Evolutionary conservation across 257 asterid species (phyloP).

Genomic region (Nicotiana attenuata): DNA sequence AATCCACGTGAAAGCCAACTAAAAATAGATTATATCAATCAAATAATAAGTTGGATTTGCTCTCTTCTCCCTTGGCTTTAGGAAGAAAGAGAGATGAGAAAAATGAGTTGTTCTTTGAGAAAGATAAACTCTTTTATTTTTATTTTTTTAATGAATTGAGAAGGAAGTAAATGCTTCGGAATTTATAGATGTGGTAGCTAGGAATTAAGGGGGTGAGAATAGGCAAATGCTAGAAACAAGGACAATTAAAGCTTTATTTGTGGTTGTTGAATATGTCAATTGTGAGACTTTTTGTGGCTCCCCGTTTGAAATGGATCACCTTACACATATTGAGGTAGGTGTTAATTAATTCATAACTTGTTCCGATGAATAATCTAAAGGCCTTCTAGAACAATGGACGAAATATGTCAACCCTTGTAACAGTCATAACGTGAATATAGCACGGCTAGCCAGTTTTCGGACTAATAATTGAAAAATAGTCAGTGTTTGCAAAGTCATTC

Average conservation of each 20-base stretch:
- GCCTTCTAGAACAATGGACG: neutral
- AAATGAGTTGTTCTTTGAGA: neutral
- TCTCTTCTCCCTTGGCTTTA: conserved; percentile 12
- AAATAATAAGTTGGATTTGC: neutral
- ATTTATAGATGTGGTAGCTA: neutral
- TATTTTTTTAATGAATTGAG: neutral
- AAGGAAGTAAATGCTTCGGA: neutral
- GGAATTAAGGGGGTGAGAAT: neutral
- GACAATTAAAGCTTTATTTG: neutral
- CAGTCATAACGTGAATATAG: too few relatives aligned
- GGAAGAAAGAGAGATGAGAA: conserved; percentile 20
- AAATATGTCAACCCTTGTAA: too few relatives aligned
- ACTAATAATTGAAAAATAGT: too few relatives aligned
- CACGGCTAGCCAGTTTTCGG: too few relatives aligned
- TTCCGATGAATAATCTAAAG: neutral
- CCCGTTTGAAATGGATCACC: neutral
- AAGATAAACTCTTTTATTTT: neutral
- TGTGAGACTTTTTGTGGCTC: neutral
- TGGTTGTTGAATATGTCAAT: neutral
- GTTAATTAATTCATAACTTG: neutral
- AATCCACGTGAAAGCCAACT: neutral
- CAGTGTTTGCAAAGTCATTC: too few relatives aligned
- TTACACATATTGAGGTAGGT: neutral
- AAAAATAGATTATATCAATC: neutral
- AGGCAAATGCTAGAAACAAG: neutral